Base-by-base conservation (phyloP, 176 grass and related monocot species). In the Luzula sylvatica region DNA sequence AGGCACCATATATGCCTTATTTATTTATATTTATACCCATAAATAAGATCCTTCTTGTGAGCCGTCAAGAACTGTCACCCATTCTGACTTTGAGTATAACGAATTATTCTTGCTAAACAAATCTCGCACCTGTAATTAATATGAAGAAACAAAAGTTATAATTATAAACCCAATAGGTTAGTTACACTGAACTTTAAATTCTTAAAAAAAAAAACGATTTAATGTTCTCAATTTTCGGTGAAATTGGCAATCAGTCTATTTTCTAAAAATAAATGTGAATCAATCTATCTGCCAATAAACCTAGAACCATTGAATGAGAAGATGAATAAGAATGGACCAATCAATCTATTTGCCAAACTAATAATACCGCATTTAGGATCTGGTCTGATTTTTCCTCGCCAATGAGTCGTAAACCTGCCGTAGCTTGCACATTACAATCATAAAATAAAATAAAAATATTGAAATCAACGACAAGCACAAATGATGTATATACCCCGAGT, bases 31-130 rank as follows among this genome's bases (percentile, higher is more conserved):
- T n/a, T 29, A 11, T 63, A 77, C 81, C 81, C 75, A 80, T 16
- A 86, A 30, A 57, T 80, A 80, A 32, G 82, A 79, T 8, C 76
- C 76, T 72, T 86, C 72, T 29, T 76, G 72, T 17, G 66, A 56
- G 52, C 76, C 82, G 9, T 58, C 55, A 22, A 80, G 42, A 58
- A 86, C 45, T 32, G 35, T 52, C 14, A 86, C 74, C 71, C 49
- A 75, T 4, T 75, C 22, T 4, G 66, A 35, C 0, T 80, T 60
- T 21, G 66, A 80, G 26, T 52, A 16, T 22, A 79, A 70, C 53
- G 58, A 68, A 24, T 66, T 80, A 25, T 81, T 52, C 2, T 52
- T 58, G 12, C 52, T 72, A 44, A 86, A 65, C 38, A 76, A 42
- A 52, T 70, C 61, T 26, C 55, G 27, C 3, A 80, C 61, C 71